Evolutionary conservation across 2,329 filamentous ascomycete species (phyloP).

Genomic region (Claviceps digitariae): DNA sequence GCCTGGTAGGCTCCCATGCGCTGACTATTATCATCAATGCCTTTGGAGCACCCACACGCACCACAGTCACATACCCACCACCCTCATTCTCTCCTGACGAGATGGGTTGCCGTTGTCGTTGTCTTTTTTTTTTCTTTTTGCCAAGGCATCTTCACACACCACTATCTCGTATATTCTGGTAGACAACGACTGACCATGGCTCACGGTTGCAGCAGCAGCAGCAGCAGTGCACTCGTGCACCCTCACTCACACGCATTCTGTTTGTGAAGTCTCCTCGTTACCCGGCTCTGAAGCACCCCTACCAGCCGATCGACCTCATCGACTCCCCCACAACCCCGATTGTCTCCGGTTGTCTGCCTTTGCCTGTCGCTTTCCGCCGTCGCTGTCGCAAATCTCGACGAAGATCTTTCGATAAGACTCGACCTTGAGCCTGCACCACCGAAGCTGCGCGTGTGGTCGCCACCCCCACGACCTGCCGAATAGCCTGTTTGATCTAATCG

Average conservation of each 20-base stretch:
- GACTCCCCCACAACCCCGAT: conserved; percentile 1
- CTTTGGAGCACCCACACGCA: not conserved
- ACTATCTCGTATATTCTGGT: not conserved
- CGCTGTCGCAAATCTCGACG: conserved; percentile 1
- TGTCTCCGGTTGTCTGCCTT: not conserved
- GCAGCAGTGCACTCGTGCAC: not conserved
- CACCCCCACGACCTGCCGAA: not conserved
- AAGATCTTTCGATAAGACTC: conserved; percentile 2
- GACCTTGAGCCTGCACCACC: not conserved
- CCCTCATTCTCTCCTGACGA: not conserved
- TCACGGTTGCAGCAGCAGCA: conserved; percentile 1
- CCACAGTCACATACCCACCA: not conserved
- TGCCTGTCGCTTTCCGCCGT: not conserved
- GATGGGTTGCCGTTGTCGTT: not conserved
- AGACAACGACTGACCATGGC: conserved; percentile 10
- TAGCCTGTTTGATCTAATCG: not conserved
- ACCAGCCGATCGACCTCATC: not conserved
- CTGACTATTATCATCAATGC: conserved; percentile 4
- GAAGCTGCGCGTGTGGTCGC: not conserved
- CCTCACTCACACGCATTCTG: not conserved
- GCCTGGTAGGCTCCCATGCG: conserved; percentile 7
- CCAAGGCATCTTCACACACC: conserved; percentile 2
- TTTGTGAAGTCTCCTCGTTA: not conserved
- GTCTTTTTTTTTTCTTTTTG: not conserved
- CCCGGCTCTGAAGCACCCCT: not conserved